A percentile compares a stretch with the other conserved stretches of the same genome.
Conservation (phyloP, 306 rosid genomes). For the Citrullus amarus region DNA sequence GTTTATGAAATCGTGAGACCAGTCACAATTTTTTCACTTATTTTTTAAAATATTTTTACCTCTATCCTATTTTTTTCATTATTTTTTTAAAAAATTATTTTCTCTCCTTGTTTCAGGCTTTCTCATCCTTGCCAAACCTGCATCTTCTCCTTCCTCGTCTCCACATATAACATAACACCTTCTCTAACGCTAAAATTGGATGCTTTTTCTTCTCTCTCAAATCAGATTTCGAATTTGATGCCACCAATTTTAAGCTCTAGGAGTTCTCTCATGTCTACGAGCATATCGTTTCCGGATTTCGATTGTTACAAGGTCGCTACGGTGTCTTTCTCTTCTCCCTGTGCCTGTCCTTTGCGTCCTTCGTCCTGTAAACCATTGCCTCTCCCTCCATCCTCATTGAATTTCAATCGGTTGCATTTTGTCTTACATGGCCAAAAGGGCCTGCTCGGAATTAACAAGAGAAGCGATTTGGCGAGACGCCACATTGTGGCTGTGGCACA, state of each 20-base stretch:
- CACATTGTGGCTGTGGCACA: conserved; percentile 26
- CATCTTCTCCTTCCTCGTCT: not conserved
- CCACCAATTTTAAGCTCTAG: not conserved
- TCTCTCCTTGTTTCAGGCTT: not conserved
- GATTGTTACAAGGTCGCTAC: conserved; percentile 14
- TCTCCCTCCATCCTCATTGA: not conserved
- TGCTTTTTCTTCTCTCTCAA: not conserved
- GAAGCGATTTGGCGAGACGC: conserved; percentile 3
- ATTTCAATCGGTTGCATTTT: conserved; percentile 4
- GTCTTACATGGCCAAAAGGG: conserved; percentile 3
- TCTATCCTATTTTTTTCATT: too few species aligned
- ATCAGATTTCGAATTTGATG: not conserved
- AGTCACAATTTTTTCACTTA: too few species aligned
- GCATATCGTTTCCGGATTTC: conserved; percentile 11
- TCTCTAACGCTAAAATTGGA: not conserved
- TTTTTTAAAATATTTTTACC: too few species aligned
- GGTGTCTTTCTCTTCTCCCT: conserved; percentile 9
- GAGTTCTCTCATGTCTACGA: conserved; percentile 21
- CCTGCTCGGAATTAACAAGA: not conserved
- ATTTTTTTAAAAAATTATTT: too few species aligned
- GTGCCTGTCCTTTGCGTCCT: conserved; percentile 15
- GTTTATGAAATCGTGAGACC: too few species aligned
- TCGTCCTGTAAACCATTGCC: not conserved
- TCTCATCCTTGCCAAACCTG: not conserved
- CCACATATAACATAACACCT: not conserved